Evolutionary conservation across 2,329 filamentous ascomycete genomes (phyloP), one percentile per base, ranked within the genome.

Genomic region (Fusarium anthophilum): DNA sequence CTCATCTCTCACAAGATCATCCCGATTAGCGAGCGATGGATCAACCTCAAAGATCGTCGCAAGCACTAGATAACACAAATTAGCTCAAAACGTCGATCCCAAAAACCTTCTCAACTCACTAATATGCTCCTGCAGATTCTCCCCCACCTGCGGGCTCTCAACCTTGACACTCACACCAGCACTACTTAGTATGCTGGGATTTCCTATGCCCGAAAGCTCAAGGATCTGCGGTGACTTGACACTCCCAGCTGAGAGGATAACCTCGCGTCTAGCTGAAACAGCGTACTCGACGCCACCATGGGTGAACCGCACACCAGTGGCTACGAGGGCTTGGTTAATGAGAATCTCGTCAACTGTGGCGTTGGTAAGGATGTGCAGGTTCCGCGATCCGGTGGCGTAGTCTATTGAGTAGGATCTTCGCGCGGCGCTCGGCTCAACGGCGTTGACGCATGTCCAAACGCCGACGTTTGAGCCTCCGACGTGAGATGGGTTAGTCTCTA

Each of bases 161-260:
- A 86, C 79, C 44, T 85, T 79, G 26, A 81, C 71, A 1, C 77
- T 70, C 35, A 88, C 81, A 15, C 80, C 81, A 8, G 84, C 83
- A n/a, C 75, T 76, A 14, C 77, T 62, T 39, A 87, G 73, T 6
- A 87, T 69, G 2, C 77, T 65, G 1, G 75, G 70, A 51, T 84
- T 82, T 8, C 91, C 91, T 44, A 92, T 85, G 1, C 91, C 90
- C 0, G 89, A 91, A 5, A 91, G 81, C 71, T 92, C 90, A n/a
- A 88, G 85, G 22, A 90, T 82, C 79, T 87, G 89, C 10, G 86
- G 91, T 15, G 87, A 90, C 76, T 87, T 86, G 45, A 88, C 82
- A 35, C 84, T 87, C 1, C 91, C 91, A 2, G 89, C 89, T 9
- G 87, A 87, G 6, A 93, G 79, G 43, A 93, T 85, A 17, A 91